Conservation (phyloP, 2,329 filamentous ascomycete species). For the Botryotinia convoluta region DNA sequence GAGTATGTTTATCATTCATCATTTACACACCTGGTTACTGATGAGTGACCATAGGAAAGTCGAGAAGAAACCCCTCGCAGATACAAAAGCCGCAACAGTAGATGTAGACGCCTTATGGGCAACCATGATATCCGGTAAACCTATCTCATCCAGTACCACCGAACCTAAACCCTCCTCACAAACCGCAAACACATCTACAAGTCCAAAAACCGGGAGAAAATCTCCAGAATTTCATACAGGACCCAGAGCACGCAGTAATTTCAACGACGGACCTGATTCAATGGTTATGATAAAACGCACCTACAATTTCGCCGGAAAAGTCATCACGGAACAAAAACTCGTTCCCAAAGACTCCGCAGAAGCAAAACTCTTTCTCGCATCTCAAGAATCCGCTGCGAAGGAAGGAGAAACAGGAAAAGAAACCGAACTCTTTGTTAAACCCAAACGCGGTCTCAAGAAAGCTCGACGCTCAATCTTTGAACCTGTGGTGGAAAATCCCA, state of each 20-base stretch:
- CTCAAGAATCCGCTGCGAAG: conserved; percentile 38
- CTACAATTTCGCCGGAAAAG: conserved; percentile 72
- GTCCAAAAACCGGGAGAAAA: neutral
- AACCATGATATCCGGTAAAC: conserved; percentile 55
- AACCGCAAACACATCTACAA: neutral
- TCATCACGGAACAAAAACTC: conserved; percentile 69
- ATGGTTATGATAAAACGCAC: conserved; percentile 65
- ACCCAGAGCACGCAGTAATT: conserved; percentile 28
- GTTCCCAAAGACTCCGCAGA: conserved; percentile 64
- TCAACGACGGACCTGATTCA: conserved; percentile 37
- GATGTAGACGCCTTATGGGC: conserved; percentile 71
- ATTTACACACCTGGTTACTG: neutral
- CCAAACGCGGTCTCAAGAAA: conserved; percentile 38
- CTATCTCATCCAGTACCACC: conserved; percentile 21
- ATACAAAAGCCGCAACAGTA: conserved; percentile 51
- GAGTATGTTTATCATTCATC: conserved; percentile 48
- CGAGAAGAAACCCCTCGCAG: conserved; percentile 33
- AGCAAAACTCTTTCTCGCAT: conserved; percentile 61
- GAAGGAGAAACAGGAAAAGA: conserved; percentile 5
- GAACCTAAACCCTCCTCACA: conserved; percentile 12
- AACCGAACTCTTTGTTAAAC: conserved; percentile 28
- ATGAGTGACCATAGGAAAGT: conserved; percentile 24
- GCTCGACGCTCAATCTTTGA: conserved; percentile 59
- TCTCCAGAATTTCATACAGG: conserved; percentile 17
- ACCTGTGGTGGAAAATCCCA: conserved; percentile 46